A percentile compares a stretch with the other conserved stretches of the same genome.
Conservation (phyloP, 257 asterid species). For the Jacaranda mimosifolia region DNA sequence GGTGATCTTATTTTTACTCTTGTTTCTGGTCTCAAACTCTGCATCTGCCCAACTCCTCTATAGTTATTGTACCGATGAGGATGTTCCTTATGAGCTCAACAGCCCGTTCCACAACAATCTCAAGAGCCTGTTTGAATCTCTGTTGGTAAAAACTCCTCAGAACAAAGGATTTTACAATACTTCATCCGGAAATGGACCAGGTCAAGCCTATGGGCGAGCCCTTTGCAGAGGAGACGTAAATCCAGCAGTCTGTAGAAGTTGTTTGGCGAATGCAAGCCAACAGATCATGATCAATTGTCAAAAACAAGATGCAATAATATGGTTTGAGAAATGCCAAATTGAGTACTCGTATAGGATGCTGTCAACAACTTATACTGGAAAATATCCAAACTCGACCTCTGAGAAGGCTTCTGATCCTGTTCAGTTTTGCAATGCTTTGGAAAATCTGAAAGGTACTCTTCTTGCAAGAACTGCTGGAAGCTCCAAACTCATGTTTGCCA, state of each 20-base stretch:
- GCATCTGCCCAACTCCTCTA: not conserved
- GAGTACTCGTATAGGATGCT: not conserved
- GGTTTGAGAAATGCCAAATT: slow-evolving; percentile 16
- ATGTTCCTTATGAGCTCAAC: slow-evolving; percentile 1
- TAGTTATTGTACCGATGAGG: not conserved
- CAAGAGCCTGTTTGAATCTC: slow-evolving; percentile 3
- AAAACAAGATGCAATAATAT: slow-evolving; percentile 5
- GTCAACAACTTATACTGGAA: not conserved
- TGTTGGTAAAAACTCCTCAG: not conserved
- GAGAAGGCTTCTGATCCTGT: slow-evolving; percentile 5
- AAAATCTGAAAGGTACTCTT: not conserved
- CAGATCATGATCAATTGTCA: slow-evolving; percentile 2
- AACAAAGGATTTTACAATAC: not conserved
- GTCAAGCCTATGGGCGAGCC: not conserved
- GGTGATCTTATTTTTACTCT: not conserved
- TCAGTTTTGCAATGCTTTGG: slow-evolving; percentile 3
- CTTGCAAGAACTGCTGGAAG: not conserved
- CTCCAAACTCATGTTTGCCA: slow-evolving; percentile 13
- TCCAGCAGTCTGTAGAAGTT: not conserved
- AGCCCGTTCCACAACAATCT: slow-evolving; percentile 18
- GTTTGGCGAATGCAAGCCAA: not conserved
- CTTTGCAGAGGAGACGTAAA: slow-evolving; percentile 29
- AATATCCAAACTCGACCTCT: not conserved
- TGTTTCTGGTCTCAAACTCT: not conserved
- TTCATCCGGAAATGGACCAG: slow-evolving; percentile 22